A percentile compares a stretch with the other conserved stretches of the same genome.
Conservation (phyloP, 768 basidiomycete genomes). For the Boletus bicolor region DNA sequence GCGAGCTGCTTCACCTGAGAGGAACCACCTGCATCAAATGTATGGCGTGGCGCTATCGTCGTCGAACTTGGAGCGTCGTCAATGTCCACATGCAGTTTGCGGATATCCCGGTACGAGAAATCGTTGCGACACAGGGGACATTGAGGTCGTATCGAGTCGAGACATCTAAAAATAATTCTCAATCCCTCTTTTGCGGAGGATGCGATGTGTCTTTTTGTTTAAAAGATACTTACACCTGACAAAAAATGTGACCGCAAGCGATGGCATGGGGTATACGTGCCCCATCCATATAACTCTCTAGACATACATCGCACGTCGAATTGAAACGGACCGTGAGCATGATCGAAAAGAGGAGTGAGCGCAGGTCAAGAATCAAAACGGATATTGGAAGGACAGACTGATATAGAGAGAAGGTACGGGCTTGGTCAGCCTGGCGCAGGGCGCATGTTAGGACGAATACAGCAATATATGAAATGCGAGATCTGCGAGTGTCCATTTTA, state of each 20-base stretch:
- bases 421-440: neutral
- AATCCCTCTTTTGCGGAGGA: neutral
- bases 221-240: constrained; percentile 5
- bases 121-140: constrained; percentile 13
- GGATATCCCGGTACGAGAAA: neutral
- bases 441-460: neutral
- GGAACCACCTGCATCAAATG: no score
- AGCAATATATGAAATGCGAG: neutral
- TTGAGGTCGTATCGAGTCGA: constrained; percentile 1
- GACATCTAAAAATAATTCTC: constrained; percentile 3
- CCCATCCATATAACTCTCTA: constrained; percentile 4
- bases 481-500: neutral
- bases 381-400: neutral
- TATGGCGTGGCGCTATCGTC: neutral
- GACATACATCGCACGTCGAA: constrained; percentile 16
- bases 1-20: no score
- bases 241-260: constrained; percentile 15
- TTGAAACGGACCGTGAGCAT: constrained; percentile 12
- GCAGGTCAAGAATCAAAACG: neutral
- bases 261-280: constrained; percentile 3
- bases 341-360: neutral
- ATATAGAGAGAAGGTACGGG: neutral
- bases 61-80: neutral
- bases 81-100: neutral
- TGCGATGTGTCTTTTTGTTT: neutral